Base-by-base conservation (phyloP, 805 yeast species). In the Metschnikowia arizonensis region DNA sequence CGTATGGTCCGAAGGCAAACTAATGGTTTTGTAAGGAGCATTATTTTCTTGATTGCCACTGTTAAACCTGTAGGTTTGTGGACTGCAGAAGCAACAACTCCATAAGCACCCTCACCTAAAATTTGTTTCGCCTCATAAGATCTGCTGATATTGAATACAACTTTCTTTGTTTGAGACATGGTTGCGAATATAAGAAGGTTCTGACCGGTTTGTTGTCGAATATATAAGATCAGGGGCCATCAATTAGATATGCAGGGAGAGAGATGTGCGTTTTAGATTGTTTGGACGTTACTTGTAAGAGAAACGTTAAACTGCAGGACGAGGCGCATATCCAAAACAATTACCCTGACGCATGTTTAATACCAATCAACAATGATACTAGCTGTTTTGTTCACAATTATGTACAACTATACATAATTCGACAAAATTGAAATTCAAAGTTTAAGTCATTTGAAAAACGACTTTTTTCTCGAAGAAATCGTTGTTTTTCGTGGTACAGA, bases 81-180 rank as follows among this genome's bases (percentile, higher is more conserved):
- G 9, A 73, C 61, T 0, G 89, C 93, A 3, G 81, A 73, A 38
- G 85, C 83, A 4, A 86, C 95, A 2, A 84, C 75, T 0, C 95
- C 93, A 54, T 86, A 86, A 0, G 93, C 89, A 1, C 95, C 95
- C 60, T 83, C 87, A 4, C 95, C 95, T 5, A 86, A 66, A 4
- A 83, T 68, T 47, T 78, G 79, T 15, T 69, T 66, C 6, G 85
- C 74, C 48, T 78, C 78, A 58, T 80, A 85, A 52, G 77, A 79
- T 38, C 77, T 74, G 3, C 83, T 78, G 12, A 85, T 77, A 54
- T 82, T 82, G 64, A 83, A 85, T 2, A 81, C 74, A 21, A 48
- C 51, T 36, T 48, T 48, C 12, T 46, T 31, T 1, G 50, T 37
- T 8, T 40, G 33, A 18, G 40, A 37, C 40, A 37, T 37, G 15